Evolutionary conservation across 2,329 filamentous ascomycete genomes (phyloP), one percentile per base, ranked within the genome.

Genomic region (Graphilbum fragrans): DNA sequence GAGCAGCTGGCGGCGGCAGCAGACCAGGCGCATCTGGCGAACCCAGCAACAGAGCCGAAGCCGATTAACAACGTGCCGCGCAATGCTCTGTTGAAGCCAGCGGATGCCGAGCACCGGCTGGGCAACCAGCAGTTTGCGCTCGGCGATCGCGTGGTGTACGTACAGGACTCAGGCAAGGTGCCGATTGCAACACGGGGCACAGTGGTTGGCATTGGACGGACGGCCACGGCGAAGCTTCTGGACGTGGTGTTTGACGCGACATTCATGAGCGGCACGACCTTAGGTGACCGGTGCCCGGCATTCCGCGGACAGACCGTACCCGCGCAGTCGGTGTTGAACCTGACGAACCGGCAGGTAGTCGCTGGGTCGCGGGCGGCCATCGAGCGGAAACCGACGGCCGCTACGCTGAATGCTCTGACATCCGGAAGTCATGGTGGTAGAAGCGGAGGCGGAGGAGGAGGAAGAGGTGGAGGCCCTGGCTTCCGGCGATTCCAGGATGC

Each of bases 181-280:
- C 92, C 92, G 1, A 93, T 98, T 52, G 88, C 84, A 29, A 84
- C 84, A 41, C 78, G 82, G 41, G 92, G 93, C 53, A 96, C 92
- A 2, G 86, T 98, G n/a, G 82, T 94, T 43, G 92, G 92, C 29
- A 82, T 95, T 56, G 95, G 87, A 46, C 82, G 86, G 42, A 95
- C 88, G 23, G 73, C 87, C 18, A 83, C 85, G 42, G 82, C 81
- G 21, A 75, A 85, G 37, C 71, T 95, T 44, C 70, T 98, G 31
- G 92, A 98, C 57, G 76, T 96, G 43, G 80, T 98, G 8, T 98
- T 94, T 62, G 93, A 98, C 58, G 76, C 77, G 12, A 83, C 86
- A 0, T 98, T 98, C 61, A 96, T 98, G 88, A 94, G 87, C 55
- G 92, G 92, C 47, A 95, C 88, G 2, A 92, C 85, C 1, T 72